Evolutionary conservation across 768 basidiomycete species (phyloP).

Genomic region (Pleurotus pulmonarius): DNA sequence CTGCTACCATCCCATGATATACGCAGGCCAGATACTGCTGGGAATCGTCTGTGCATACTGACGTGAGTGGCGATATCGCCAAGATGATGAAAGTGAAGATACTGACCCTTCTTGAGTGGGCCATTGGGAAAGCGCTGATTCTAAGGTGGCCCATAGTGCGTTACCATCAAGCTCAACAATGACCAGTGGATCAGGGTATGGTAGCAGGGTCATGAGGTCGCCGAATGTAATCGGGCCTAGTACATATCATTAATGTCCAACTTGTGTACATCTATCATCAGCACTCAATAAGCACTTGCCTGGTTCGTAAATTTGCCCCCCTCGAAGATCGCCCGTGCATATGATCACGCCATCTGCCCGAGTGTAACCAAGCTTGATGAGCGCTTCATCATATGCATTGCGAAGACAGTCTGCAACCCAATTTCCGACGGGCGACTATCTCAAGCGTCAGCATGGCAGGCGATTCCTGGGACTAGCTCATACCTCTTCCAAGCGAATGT

Average conservation of each 20-base stretch:
- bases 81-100: not conserved
- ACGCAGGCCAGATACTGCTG: conserved; percentile 80
- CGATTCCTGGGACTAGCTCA: not conserved
- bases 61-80: not conserved
- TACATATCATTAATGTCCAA: not conserved
- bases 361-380: conserved; percentile 50
- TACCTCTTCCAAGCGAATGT: conserved; percentile 74
- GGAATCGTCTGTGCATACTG: conserved; percentile 65
- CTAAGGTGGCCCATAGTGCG: conserved; percentile 76
- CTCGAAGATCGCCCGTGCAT: conserved; percentile 79
- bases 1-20: conserved; percentile 84
- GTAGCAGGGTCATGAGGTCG: conserved; percentile 84
- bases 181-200: conserved; percentile 82
- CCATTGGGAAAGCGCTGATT: conserved; percentile 68
- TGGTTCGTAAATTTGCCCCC: conserved; percentile 80
- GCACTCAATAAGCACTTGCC: conserved; percentile 35
- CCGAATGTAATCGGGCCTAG: conserved; percentile 75
- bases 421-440: conserved; percentile 65
- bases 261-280: not conserved
- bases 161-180: conserved; percentile 78
- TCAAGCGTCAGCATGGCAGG: not conserved
- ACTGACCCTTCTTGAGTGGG: conserved; percentile 89
- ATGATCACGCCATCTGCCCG: conserved; percentile 81
- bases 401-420: conserved; percentile 85
- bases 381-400: conserved; percentile 76